phyloP scores from a whole-genome alignment of 495 filamentous ascomycete genomes.

The Letharia lupina region DNA sequence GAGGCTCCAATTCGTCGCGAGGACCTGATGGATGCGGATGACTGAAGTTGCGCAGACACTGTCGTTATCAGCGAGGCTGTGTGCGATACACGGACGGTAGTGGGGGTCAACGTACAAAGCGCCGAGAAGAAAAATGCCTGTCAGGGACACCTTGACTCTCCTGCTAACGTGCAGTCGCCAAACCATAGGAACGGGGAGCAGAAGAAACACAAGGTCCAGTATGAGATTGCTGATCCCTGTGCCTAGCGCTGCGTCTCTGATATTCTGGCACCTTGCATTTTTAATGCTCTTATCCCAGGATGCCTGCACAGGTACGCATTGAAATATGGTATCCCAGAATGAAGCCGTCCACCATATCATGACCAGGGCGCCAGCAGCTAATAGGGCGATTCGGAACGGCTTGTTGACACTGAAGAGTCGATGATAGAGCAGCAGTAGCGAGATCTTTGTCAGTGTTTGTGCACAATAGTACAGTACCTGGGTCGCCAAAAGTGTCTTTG shows the following conservation, averaged over 20 bases:
- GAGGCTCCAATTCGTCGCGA: conserved; percentile 37
- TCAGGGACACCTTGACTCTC: conserved; percentile 42
- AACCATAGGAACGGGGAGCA: conserved; percentile 39
- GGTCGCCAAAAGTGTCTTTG: conserved; percentile 40
- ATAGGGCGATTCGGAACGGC: conserved; percentile 30
- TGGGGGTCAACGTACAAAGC: conserved; percentile 30
- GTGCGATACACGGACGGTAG: neutral
- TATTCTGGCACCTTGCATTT: conserved; percentile 32
- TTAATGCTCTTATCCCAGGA: conserved; percentile 38
- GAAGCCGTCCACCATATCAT: conserved; percentile 32
- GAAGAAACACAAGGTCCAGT: conserved; percentile 38
- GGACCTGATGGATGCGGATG: conserved; percentile 49
- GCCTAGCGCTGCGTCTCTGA: conserved; percentile 33
- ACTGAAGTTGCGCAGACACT: conserved; percentile 41
- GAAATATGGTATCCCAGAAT: conserved; percentile 35
- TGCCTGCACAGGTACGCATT: conserved; percentile 35
- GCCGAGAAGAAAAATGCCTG: conserved; percentile 42
- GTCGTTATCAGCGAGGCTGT: conserved; percentile 10
- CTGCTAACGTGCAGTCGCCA: conserved; percentile 37
- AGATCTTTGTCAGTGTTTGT: conserved; percentile 37
- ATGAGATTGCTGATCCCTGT: conserved; percentile 39
- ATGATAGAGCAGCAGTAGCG: conserved; percentile 41
- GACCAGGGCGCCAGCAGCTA: conserved; percentile 32
- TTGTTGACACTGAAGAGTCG: conserved; percentile 35
- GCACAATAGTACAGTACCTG: conserved; percentile 39